Evolutionary conservation across 2,329 filamentous ascomycete genomes (phyloP), one percentile per base, ranked within the genome.

Genomic region (Colletotrichum sp.): DNA sequence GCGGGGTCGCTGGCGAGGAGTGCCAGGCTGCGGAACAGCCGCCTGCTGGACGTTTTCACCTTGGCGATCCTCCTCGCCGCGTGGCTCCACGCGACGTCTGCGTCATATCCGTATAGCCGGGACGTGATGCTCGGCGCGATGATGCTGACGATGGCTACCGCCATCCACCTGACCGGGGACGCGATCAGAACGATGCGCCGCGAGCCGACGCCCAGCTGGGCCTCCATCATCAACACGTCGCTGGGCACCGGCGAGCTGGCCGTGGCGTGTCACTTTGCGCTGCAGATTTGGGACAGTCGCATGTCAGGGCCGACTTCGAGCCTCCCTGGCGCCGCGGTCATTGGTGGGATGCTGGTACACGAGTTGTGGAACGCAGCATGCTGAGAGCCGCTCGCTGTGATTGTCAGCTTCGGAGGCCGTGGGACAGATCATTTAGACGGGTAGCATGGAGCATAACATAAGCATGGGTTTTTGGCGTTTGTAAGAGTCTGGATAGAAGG

Each of bases 61-160:
- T 56, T 77, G 38, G 75, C 59, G 9, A 64, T 75, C 30, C 65
- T 77, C 7, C 55, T 75, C 14, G 64, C 56, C 32, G 68, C 66
- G 9, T 77, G 76, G 76, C 61, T 77, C 13, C 76, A 77, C 26
- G 75, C 69, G 16, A 73, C 63, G 7, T 77, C 76, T 24, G 64
- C 59, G 16, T 38, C 68, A 36, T 73, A 77, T 34, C 68, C 75
- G 9, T 77, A 77, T 21, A 77, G 64, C 38, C 64, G 65, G 69
- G 71, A 77, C 69, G 65, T 75, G 52, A 77, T 73, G 76, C 61
- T 77, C 21, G 76, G 75, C n/a, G 75, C 75, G 32, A 77, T 77
- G 75, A 14, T 66, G 21, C 72, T 77, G 24, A 77, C 68, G 52
- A 69, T 69, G 67, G 65, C 66, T 28, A 71, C 73, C 14, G 75